Conservation (phyloP, 768 basidiomycete species). For the Termitomyces sp. region DNA sequence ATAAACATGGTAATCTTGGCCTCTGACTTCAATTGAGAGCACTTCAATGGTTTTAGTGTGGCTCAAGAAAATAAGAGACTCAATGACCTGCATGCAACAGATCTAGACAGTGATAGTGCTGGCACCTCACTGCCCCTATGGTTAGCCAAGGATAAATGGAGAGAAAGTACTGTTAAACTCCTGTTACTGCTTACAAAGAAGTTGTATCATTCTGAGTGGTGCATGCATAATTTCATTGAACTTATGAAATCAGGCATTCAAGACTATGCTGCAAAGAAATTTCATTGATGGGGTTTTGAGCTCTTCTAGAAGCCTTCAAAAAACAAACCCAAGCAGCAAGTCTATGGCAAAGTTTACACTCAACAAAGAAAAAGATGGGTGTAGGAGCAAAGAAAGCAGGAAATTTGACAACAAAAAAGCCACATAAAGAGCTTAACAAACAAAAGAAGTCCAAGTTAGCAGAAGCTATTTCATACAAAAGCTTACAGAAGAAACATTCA, state of each 20-base stretch:
- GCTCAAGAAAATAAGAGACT: background rate
- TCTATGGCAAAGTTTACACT: slow-evolving; percentile 3
- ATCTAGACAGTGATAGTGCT: background rate
- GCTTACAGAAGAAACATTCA: too few relatives aligned
- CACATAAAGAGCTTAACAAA: too few relatives aligned
- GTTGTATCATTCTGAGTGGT: background rate
- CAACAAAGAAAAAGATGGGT: too few relatives aligned
- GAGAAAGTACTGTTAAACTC: background rate
- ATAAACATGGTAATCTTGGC: background rate
- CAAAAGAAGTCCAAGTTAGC: too few relatives aligned
- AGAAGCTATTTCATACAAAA: too few relatives aligned
- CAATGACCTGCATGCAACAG: background rate
- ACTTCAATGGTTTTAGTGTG: background rate
- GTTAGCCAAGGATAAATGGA: background rate
- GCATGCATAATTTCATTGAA: background rate
- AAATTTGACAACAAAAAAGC: too few relatives aligned
- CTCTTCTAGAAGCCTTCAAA: background rate
- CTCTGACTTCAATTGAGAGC: background rate
- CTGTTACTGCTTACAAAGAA: background rate
- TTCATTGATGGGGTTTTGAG: background rate
- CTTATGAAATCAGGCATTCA: background rate
- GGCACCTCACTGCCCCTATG: background rate
- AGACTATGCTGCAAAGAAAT: background rate
- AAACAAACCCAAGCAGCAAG: background rate
- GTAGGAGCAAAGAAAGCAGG: too few relatives aligned